Base-by-base conservation (phyloP, 1,284 basidiomycete genomes). In the Tranzscheliella williamsii region DNA sequence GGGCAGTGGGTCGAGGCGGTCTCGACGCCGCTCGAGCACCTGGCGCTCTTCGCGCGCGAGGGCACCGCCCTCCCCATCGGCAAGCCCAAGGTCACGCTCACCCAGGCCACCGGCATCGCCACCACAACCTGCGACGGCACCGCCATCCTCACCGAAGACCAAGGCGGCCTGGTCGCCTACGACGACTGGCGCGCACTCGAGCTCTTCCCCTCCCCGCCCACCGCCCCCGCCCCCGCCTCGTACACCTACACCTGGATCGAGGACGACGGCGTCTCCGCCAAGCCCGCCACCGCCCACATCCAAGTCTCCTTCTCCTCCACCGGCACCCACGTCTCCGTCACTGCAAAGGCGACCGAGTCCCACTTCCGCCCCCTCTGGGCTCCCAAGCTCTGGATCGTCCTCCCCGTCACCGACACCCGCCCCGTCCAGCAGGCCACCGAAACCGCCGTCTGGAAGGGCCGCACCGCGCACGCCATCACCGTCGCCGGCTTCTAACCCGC, bases 101-200 rank as follows among this genome's bases (percentile, higher is more conserved):
- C 47, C 4, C 69, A 78, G 41, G 17, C 37, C 1, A 29, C 56
- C 1, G 79, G 79, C 1, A 62, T 78, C 1, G 66, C 72, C 0
- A 53, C 79, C 13, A 71, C 73, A 12, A 78, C 77, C 11, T 55
- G 71, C 7, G 78, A 79, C 52, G 79, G 79, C n/a, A 76, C 78
- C 15, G 73, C 76, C 37, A 66, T 47, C 21, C 38, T 63, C 40
- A 73, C 79, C 23, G 75, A 78, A 23, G 46, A 60, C 8, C 76
- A 80, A 26, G 78, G 78, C 24, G 79, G 79, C 12, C 51, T 78
- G 12, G 79, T 79, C 4, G 77, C 71, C 0, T 55, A 80, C 18
- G 79, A 81, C 47, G 79, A 80, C 51, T 80, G 72, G 73, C 63
- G 80, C 46, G 80, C 79, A 15, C 65, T 80, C 22, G 70, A 77